Evolutionary conservation across 2,329 filamentous ascomycete species (phyloP), one percentile per base, ranked within the genome.

Genomic region (Phialophora macrospora): DNA sequence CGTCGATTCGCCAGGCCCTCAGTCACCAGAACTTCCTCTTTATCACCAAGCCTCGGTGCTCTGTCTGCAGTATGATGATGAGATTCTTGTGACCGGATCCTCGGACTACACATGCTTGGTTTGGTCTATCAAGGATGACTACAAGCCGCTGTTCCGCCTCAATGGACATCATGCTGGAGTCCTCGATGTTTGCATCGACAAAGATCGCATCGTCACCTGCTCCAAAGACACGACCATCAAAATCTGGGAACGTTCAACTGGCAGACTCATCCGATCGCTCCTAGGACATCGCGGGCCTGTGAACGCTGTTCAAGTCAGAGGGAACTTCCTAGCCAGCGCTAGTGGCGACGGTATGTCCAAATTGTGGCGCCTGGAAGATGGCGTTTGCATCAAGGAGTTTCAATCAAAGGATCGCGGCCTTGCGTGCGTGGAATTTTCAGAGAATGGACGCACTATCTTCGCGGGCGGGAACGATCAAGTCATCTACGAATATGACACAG

Each of bases 191-290:
- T 94, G 92, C 70, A 94, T 99, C 70, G 93, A 99, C 76, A 87
- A 92, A 70, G 89, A 90, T 72, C 90, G 96, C 78, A 97, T 99
- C 73, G 90, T 98, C 58, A 97, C 94, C 4, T 99, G 95, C 82
- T 97, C 92, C 76, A 99, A 99, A 79, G 95, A 99, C 78, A 88
- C 90, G 48, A 93, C 86, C 68, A 96, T 99, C 75, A 96, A 93
- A 75, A 88, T 99, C 26, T 98, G 94, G 94, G 91, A 97, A 74
- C 91, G 95, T 54, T 80, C 86, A 62, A 95, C 91, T 0, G 91
- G 92, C 41, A 80, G 81, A 9, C 83, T 96, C 55, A 79, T 96
- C 55, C 91, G 91, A 73, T 90, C 91, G 73, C 85, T 99, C 56
- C 85, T 87, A 41, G 95, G 94, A 7, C 95, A 99, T 77, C 84